Evolutionary conservation across 192 early-diverging fungal genomes (phyloP).

Genomic region (Chytriomyces hyalinus): DNA sequence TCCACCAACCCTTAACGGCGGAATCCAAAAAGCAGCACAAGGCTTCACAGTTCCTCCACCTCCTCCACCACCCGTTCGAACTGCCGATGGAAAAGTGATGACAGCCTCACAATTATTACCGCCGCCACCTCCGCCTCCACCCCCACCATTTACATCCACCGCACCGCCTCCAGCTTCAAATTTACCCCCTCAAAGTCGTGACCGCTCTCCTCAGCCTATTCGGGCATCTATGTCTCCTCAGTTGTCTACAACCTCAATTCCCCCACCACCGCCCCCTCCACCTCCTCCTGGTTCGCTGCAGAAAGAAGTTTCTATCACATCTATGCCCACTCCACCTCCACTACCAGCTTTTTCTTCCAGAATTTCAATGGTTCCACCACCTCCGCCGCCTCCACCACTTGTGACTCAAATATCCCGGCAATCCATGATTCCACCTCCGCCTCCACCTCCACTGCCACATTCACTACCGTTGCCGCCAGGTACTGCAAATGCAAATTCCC

Average conservation of each 20-base stretch:
- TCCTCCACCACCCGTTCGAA: slow-evolving; percentile 44
- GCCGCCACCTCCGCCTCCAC: slow-evolving; percentile 36
- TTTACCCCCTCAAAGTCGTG: background rate
- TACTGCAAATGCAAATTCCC: background rate
- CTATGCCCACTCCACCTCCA: slow-evolving; percentile 1
- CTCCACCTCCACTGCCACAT: background rate
- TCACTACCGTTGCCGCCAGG: background rate
- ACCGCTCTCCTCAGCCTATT: too few species aligned
- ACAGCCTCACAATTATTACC: slow-evolving; percentile 21
- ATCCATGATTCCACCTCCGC: background rate
- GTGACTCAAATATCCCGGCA: background rate
- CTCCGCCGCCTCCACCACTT: slow-evolving; percentile 14
- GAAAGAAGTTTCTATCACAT: background rate
- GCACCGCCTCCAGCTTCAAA: background rate
- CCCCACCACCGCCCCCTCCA: slow-evolving; percentile 34
- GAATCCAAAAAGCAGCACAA: too few species aligned
- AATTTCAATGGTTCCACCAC: background rate
- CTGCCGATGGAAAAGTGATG: background rate
- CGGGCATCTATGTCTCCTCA: slow-evolving; percentile 1
- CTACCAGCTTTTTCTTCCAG: background rate
- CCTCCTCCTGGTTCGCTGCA: slow-evolving; percentile 27
- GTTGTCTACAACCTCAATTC: background rate
- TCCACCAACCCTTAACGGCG: too few species aligned
- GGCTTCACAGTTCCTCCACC: slow-evolving; percentile 19
- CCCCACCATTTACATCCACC: slow-evolving; percentile 20